Conservation (phyloP, 352 stramenopile genomes). For the Pythium guiyangense region DNA sequence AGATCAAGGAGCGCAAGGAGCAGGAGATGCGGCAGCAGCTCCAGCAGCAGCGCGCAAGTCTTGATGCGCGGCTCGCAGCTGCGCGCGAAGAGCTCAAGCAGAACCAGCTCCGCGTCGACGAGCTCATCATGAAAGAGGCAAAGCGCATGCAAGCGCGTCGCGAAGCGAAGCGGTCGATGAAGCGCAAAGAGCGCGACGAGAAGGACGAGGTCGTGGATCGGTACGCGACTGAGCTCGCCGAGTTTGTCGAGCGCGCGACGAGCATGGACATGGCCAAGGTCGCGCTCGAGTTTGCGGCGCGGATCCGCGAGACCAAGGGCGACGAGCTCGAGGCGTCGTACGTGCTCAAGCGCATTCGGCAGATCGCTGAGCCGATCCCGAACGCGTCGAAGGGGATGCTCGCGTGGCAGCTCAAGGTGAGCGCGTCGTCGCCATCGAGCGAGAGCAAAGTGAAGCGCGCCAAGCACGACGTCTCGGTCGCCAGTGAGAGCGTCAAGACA, state of each 20-base stretch:
- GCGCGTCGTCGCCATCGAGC: constrained; percentile 1
- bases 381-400: constrained; percentile 40
- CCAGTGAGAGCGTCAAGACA: constrained; percentile 29
- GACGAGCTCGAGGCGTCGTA: constrained; percentile 55
- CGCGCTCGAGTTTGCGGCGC: constrained; percentile 60
- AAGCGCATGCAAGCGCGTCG: constrained; percentile 82
- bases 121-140: constrained; percentile 86
- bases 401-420: constrained; percentile 41
- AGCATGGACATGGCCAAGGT: constrained; percentile 65
- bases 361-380: constrained; percentile 51
- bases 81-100: constrained; percentile 70
- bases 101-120: constrained; percentile 74
- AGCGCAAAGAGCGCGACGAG: constrained; percentile 67
- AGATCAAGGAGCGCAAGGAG: constrained; percentile 77
- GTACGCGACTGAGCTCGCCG: constrained; percentile 42
- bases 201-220: constrained; percentile 67
- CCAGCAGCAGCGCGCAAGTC: constrained; percentile 58
- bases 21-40: constrained; percentile 51
- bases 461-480: constrained; percentile 37
- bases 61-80: constrained; percentile 54
- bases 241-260: constrained; percentile 51
- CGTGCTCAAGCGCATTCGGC: constrained; percentile 67
- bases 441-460: constrained; percentile 44
- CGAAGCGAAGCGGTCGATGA: constrained; percentile 75
- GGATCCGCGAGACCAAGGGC: constrained; percentile 31